phyloP scores from a whole-genome alignment of 2,329 filamentous ascomycete species.

The Trichophyton mentagrophytes region DNA sequence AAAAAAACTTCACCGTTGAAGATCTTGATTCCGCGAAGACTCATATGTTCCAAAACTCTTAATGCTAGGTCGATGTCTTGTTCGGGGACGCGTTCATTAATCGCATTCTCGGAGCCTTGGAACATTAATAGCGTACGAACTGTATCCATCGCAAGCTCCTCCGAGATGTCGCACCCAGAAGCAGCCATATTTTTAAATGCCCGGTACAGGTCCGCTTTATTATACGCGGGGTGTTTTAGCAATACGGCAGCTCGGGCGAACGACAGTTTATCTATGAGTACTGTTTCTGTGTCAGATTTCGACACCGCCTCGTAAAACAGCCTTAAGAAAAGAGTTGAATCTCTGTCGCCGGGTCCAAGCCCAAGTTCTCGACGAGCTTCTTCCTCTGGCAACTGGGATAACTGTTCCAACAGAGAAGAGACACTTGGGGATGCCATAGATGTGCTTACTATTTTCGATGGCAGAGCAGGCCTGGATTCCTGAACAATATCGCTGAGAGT shows the following conservation, averaged over 20 bases:
- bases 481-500: background rate
- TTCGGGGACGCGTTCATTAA: constrained; percentile 14
- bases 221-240: constrained; percentile 29
- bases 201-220: constrained; percentile 21
- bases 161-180: constrained; percentile 25
- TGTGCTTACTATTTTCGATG: background rate
- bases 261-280: constrained; percentile 21
- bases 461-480: background rate
- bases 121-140: constrained; percentile 26
- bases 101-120: constrained; percentile 11
- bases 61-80: constrained; percentile 27
- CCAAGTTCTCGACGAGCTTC: constrained; percentile 27
- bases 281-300: constrained; percentile 18
- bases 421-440: constrained; percentile 2
- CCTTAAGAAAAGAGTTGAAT: constrained; percentile 32
- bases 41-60: constrained; percentile 31
- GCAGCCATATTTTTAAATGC: constrained; percentile 25
- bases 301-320: constrained; percentile 27
- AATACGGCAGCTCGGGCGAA: constrained; percentile 28
- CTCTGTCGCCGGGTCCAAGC: constrained; percentile 23
- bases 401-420: constrained; percentile 17
- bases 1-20: constrained; percentile 38
- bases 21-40: constrained; percentile 29
- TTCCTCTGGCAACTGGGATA: constrained; percentile 22
- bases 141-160: constrained; percentile 24